A percentile compares a stretch with the other conserved stretches of the same genome.
Evolutionary conservation across 768 basidiomycete genomes (phyloP).

Genomic region (Rhizopogon sp.): DNA sequence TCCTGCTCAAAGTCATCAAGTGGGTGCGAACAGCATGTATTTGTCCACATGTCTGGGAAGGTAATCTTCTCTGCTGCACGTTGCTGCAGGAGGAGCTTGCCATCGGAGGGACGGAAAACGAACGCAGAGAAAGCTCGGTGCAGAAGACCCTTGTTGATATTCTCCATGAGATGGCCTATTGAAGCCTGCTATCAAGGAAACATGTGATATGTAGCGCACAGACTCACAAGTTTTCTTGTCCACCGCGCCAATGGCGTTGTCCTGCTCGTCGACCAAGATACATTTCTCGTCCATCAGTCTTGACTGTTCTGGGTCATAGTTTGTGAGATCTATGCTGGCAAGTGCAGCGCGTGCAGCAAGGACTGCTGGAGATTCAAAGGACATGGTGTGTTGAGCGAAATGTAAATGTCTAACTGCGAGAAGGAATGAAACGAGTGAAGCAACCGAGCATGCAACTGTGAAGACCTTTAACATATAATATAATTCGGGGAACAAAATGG

Average conservation of each 20-base stretch:
- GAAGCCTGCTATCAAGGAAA: not conserved
- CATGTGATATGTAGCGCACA: constrained; percentile 1
- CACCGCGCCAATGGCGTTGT: constrained; percentile 76
- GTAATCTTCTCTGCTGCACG: constrained; percentile 99
- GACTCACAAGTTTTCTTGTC: constrained; percentile 95
- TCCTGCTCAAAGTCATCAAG: constrained; percentile 87
- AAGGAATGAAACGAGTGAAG: not conserved
- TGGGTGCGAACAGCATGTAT: constrained; percentile 98
- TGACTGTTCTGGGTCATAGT: constrained; percentile 90
- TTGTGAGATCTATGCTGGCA: constrained; percentile 70
- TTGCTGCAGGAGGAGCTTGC: constrained; percentile 89
- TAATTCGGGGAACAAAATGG: not conserved
- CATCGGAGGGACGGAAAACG: constrained; percentile 91
- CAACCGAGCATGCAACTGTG: too few relatives aligned
- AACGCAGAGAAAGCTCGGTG: constrained; percentile 99
- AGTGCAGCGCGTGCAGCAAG: constrained; percentile 59
- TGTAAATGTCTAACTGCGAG: not conserved
- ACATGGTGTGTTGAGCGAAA: constrained; percentile 30
- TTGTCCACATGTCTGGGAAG: constrained; percentile 99
- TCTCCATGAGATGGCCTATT: constrained; percentile 94
- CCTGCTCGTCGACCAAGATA: constrained; percentile 87
- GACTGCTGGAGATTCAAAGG: constrained; percentile 48
- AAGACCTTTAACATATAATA: too few relatives aligned
- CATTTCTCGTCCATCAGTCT: constrained; percentile 95
- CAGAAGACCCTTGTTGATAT: constrained; percentile 88